Conservation (phyloP, 345 rosid genomes). For the Pseudoturritis turrita region DNA sequence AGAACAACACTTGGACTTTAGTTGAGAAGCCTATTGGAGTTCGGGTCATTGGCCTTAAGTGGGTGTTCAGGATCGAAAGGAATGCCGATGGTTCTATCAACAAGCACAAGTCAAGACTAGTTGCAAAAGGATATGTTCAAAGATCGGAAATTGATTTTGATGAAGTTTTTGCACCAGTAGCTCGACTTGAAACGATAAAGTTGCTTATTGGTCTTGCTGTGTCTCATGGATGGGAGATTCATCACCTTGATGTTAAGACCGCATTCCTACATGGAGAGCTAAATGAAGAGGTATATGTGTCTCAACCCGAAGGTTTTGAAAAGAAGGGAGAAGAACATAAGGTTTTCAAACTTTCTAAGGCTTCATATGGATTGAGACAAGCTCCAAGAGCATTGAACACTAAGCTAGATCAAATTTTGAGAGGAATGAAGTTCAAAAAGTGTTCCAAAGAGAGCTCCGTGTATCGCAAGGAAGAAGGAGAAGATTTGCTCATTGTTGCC, state of each 20-base stretch:
- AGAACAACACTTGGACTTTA: not conserved
- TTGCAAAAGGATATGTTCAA: not conserved
- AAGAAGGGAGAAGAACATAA: not conserved
- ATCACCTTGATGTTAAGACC: not conserved
- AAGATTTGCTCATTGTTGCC: not conserved
- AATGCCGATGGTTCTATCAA: not conserved
- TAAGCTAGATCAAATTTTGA: not conserved
- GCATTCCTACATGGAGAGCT: no score
- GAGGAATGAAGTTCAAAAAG: not conserved
- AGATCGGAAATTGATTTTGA: not conserved
- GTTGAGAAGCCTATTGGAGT: not conserved
- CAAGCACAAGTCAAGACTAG: not conserved
- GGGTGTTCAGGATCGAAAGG: not conserved
- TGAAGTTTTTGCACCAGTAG: no score
- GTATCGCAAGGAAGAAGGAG: not conserved
- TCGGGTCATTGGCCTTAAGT: not conserved
- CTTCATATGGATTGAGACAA: not conserved
- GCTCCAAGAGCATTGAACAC: no score
- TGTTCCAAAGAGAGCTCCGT: not conserved
- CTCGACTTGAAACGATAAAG: no score
- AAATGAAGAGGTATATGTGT: no score
- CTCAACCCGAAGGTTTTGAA: not conserved
- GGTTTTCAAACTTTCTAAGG: not conserved
- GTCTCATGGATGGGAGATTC: not conserved
- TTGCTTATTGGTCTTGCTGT: not conserved